Evolutionary conservation across 495 filamentous ascomycete genomes (phyloP).

Genomic region (Penicillium ochrochloron): DNA sequence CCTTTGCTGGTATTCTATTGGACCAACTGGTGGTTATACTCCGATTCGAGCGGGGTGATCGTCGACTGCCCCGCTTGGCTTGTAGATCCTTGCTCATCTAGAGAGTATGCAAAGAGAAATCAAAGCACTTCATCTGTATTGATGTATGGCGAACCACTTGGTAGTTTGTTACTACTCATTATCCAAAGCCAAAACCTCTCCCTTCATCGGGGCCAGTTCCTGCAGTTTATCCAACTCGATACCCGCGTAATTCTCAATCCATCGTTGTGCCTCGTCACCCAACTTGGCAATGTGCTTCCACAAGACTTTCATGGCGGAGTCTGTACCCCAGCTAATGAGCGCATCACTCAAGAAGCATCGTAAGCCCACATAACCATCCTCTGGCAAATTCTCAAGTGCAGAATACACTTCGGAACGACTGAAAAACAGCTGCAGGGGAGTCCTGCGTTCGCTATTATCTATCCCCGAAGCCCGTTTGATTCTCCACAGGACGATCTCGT

Average conservation of each 20-base stretch:
- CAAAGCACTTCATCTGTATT: not conserved
- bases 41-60: slow-evolving; percentile 2
- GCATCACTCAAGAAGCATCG: not conserved
- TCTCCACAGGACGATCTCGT: not conserved
- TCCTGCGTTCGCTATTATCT: not conserved
- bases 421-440: not conserved
- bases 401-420: not conserved
- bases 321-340: not conserved
- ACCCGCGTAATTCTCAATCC: not conserved
- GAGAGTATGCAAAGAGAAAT: not conserved
- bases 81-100: not conserved
- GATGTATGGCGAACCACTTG: not conserved
- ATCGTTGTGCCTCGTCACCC: not conserved
- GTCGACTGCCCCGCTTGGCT: not conserved
- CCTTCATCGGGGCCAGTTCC: not conserved
- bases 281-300: not conserved
- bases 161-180: not conserved
- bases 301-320: not conserved
- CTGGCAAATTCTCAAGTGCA: not conserved
- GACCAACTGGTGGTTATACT: not conserved
- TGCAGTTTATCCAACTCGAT: not conserved
- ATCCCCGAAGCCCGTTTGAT: not conserved
- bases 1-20: not conserved
- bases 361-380: not conserved
- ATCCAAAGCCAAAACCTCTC: not conserved